Base-by-base conservation (phyloP, 164 flowering plant species). In the Vitis riparia region DNA sequence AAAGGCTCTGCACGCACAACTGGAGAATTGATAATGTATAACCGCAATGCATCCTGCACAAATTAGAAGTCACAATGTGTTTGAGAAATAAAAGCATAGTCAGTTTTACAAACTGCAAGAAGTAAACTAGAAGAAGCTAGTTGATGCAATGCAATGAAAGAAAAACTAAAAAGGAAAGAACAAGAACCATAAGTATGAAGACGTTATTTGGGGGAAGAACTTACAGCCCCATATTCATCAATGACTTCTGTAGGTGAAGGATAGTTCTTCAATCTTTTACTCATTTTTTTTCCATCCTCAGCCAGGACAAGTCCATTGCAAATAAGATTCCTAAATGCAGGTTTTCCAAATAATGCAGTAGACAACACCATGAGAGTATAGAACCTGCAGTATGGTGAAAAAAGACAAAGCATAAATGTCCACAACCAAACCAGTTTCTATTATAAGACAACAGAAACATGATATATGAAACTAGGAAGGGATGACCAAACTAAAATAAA, bases 221-320 rank as follows among this genome's bases (percentile, higher is more conserved):
- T 87, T 84, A 93, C 98, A 81, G 99, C 99, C 17, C 99, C 99
- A 82, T 91, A 91, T 68, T 87, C 92, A 84, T 87, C 72, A 12
- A 96, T 87, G 50, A 96, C 89, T 66, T 91, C 97, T 70, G 83
- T 63, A 29, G 97, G 97, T 17, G 94, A 82, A 66, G 99, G 99
- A 73, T 96, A 96, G 57, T 96, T 96, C 79, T 82, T 84, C 77
- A 91, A 72, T 59, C 88, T 87, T 80, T 96, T 96, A 76, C 97
- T 91, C 99, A 96, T 96, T 81, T 96, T 96, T 68, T 89, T 93
- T 29, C 99, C 98, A 85, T 96, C 98, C 78, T 87, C 97, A 64
- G 97, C 99, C 63, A 96, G 81, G 53, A 96, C 92, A 74, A 93
- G 92, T 52, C 98, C 99, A 85, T 92, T 96, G 86, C 99, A 96